Conservation (phyloP, 2,329 filamentous ascomycete genomes). For the Neospermospora avenae region DNA sequence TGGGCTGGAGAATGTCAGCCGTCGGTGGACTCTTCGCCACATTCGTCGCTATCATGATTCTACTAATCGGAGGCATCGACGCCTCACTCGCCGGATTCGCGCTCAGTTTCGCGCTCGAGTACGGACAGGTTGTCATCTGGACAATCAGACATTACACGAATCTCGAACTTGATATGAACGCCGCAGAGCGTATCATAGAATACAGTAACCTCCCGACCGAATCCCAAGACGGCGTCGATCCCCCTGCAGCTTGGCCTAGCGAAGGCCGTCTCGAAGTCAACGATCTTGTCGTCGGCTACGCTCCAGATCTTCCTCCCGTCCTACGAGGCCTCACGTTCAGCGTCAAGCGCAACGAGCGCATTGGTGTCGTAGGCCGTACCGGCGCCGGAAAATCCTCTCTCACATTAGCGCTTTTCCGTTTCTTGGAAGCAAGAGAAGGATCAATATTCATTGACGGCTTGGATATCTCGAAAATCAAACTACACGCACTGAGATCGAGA, state of each 20-base stretch:
- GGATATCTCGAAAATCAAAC: constrained; percentile 68
- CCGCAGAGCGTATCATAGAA: constrained; percentile 71
- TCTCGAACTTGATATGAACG: constrained; percentile 76
- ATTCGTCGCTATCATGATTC: constrained; percentile 61
- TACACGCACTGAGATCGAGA: constrained; percentile 68
- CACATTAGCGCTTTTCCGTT: constrained; percentile 73
- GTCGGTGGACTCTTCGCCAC: constrained; percentile 68
- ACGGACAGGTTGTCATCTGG: constrained; percentile 62
- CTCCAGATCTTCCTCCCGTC: constrained; percentile 66
- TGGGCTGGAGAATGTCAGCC: constrained; percentile 68
- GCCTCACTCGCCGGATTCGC: constrained; percentile 73
- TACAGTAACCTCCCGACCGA: constrained; percentile 69
- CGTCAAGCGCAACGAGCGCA: constrained; percentile 62
- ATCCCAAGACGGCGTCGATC: constrained; percentile 55
- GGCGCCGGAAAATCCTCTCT: constrained; percentile 76
- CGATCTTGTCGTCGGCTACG: constrained; percentile 70
- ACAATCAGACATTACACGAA: constrained; percentile 65
- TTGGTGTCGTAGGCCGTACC: constrained; percentile 76
- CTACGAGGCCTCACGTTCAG: constrained; percentile 66
- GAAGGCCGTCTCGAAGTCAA: constrained; percentile 71
- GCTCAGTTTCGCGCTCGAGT: constrained; percentile 69
- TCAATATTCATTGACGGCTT: constrained; percentile 68
- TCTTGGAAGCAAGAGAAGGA: constrained; percentile 66
- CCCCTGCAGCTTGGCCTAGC: constrained; percentile 72
- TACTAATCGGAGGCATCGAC: constrained; percentile 58